A percentile compares a stretch with the other conserved stretches of the same genome.
Evolutionary conservation across 2,329 filamentous ascomycete genomes (phyloP).

Genomic region (Tolypocladium amazonense): DNA sequence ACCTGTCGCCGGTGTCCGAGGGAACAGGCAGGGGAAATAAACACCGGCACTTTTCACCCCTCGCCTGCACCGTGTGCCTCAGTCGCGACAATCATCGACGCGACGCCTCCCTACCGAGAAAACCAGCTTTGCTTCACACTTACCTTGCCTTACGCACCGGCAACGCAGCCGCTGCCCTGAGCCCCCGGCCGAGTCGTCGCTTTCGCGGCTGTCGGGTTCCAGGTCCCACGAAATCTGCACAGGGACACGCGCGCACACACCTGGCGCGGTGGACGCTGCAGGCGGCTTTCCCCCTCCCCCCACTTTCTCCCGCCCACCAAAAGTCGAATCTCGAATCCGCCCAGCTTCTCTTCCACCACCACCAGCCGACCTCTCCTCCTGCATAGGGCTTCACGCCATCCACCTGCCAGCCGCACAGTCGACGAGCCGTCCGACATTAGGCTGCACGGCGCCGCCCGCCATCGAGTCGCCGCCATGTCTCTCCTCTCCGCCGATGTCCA

Average conservation of each 20-base stretch:
- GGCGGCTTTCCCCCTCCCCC: slow-evolving; percentile 10
- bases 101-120: neutral
- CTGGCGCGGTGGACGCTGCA: neutral
- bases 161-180: neutral
- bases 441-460: slow-evolving; percentile 11
- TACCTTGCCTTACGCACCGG: neutral
- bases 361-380: slow-evolving; percentile 1
- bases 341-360: slow-evolving; percentile 5
- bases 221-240: neutral
- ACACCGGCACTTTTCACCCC: neutral
- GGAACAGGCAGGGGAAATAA: neutral
- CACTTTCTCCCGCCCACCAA: slow-evolving; percentile 13
- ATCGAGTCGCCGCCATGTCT: slow-evolving; percentile 47
- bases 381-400: slow-evolving; percentile 2
- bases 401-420: slow-evolving; percentile 3
- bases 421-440: slow-evolving; percentile 5
- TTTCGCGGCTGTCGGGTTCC: neutral
- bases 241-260: neutral
- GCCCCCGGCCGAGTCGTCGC: neutral
- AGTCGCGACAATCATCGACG: neutral
- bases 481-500: slow-evolving; percentile 77
- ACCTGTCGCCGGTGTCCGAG: neutral
- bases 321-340: slow-evolving; percentile 6
- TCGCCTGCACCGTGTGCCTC: neutral
- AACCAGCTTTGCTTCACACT: neutral